Base-by-base conservation (phyloP, 2,329 filamentous ascomycete species). In the Clonostachys solani region DNA sequence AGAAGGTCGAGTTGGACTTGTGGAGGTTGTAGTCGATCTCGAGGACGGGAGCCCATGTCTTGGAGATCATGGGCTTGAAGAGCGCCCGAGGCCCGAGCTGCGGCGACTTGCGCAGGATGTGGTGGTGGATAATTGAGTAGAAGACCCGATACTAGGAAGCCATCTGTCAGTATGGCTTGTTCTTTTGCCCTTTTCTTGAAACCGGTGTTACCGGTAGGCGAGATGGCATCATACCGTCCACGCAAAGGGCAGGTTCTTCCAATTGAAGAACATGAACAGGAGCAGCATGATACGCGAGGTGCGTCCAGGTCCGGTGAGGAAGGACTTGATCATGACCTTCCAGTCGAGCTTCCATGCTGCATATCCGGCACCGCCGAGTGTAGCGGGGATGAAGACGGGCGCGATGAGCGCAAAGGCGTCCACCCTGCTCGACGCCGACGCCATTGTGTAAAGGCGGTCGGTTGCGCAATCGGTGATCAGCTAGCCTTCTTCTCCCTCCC, bases 21-120 rank as follows among this genome's bases (percentile, higher is more conserved):
- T 92, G 87, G 40, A 90, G 61, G 69, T 94, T 92, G 72, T 91
- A 90, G 69, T 96, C 92, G 58, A 85, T 89, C 68, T 95, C 90
- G 55, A 87, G 77, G 46, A 87, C 68, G 1, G 87, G 80, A 13
- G 86, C 80, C 59, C 83, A 81, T 7, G 85, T 81, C 37, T 75
- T 72, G 15, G 84, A 82, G 49, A 88, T 82, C 45, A 87, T 69
- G 43, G 87, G 84, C 43, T 83, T 79, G 71, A 92, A 94, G 54
- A 94, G 79, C 38, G 85, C 80, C 50, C 82, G 75, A 2, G 83
- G 78, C 42, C 73, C 71, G 51, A 79, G 75, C 18, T 65, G 64
- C 49, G 69, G 70, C 47, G 69, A 66, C 42, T 72, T 72, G 52
- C 73, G 74, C 48, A 77, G 59, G 48, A 78, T 63, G 53, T 77